Conservation (phyloP, 371 early-diverging fungal genomes). For the Mortierella sp. region DNA sequence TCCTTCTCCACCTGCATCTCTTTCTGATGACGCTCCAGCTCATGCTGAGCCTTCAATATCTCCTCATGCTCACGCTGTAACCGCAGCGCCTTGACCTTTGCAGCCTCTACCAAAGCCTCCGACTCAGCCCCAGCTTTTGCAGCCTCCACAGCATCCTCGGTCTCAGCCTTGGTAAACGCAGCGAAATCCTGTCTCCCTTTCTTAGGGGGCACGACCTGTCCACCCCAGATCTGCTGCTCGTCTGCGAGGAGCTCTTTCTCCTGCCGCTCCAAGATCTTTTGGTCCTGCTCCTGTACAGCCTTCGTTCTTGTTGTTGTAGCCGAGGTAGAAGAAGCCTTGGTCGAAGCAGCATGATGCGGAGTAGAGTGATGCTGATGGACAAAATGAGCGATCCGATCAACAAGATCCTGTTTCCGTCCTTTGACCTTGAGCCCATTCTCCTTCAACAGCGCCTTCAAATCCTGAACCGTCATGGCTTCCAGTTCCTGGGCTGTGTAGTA, state of each 20-base stretch:
- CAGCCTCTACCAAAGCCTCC: slow-evolving; percentile 21
- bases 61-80: slow-evolving; percentile 6
- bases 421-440: slow-evolving; percentile 30
- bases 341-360: not conserved
- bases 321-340: not conserved
- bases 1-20: slow-evolving; percentile 27
- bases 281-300: not conserved
- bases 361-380: slow-evolving; percentile 16
- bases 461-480: slow-evolving; percentile 23
- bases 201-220: not conserved
- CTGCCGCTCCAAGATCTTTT: slow-evolving; percentile 2
- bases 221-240: not conserved
- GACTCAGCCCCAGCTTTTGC: not conserved
- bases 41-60: not conserved
- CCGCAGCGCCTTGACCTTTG: slow-evolving; percentile 6
- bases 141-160: slow-evolving; percentile 20
- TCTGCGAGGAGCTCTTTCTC: slow-evolving; percentile 11
- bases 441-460: slow-evolving; percentile 24
- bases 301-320: not conserved
- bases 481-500: slow-evolving; percentile 30
- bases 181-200: not conserved
- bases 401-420: slow-evolving; percentile 36
- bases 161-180: not conserved
- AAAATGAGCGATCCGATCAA: slow-evolving; percentile 19
- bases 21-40: slow-evolving; percentile 15